Base-by-base conservation (phyloP, 345 rosid species). In the Theobroma cacao region DNA sequence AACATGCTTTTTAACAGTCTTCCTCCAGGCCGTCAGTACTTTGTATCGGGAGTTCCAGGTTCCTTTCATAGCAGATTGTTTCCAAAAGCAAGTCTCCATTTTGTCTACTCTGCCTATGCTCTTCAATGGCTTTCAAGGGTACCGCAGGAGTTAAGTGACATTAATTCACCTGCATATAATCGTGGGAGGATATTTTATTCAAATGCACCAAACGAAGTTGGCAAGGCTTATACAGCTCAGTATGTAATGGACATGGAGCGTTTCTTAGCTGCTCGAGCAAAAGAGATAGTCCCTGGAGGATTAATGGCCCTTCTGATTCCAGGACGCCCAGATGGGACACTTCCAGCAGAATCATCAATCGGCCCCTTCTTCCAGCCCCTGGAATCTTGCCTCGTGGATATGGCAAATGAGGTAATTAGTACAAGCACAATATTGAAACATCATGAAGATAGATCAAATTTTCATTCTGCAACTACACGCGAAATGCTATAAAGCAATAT, bases 51-150 rank as follows among this genome's bases (percentile, higher is more conserved):
- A 36, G 81, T 78, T 34, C 62, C 71, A 12, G 81, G 81, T 5
- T 71, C 81, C 24, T 78, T 78, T 50, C 62, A 78, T 34, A n/a
- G 76, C 26, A 60, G 81, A 48, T 50, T 78, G 41, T 71, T 78
- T 61, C 71, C 76, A 48, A 71, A n/a, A n/a, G n/a, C n/a, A n/a
- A n/a, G n/a, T n/a, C n/a, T n/a, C n/a, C n/a, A n/a, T n/a, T n/a
- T n/a, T n/a, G n/a, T n/a, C n/a, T n/a, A 78, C 70, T 78, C 63
- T 1, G 71, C 76, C 4, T 14, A 7, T 48, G 76, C 81, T 14
- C 36, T 71, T 33, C 81, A 78, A 0, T 78, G 81, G 76, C 76
- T 78, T 14, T 78, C 76, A 0, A 61, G 12, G 60, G 48, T 10
- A 31, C 81, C 81, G 0, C 26, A 7, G 47, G 69, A 78, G 31